Conservation (phyloP, 768 basidiomycete species). For the Russula virescens region DNA sequence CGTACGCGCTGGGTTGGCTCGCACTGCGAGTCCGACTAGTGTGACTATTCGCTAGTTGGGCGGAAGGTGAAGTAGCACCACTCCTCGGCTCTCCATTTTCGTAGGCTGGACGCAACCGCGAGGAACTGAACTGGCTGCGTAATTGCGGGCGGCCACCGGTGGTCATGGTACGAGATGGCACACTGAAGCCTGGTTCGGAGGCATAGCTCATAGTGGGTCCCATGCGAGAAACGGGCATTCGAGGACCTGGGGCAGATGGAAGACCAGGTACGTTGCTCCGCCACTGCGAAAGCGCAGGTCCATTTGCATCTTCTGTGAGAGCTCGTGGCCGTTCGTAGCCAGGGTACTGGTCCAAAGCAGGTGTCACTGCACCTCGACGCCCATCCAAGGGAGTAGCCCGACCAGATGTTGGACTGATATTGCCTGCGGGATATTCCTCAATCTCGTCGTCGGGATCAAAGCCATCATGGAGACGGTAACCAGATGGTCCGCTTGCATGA, state of each 20-base stretch:
- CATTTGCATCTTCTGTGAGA: constrained; percentile 24
- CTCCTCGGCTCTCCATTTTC: constrained; percentile 15
- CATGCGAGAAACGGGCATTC: constrained; percentile 9
- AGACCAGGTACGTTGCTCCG: constrained; percentile 21
- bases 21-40: constrained; percentile 62
- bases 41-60: constrained; percentile 26
- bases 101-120: constrained; percentile 19
- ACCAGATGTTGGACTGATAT: constrained; percentile 46
- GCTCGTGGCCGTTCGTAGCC: constrained; percentile 24
- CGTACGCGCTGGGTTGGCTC: constrained; percentile 72
- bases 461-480: constrained; percentile 58
- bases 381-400: constrained; percentile 67
- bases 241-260: constrained; percentile 18
- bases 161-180: not conserved
- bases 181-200: constrained; percentile 16
- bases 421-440: constrained; percentile 64
- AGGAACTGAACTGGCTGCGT: constrained; percentile 20
- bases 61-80: constrained; percentile 9
- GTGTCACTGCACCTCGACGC: constrained; percentile 37
- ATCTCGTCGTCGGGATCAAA: constrained; percentile 74
- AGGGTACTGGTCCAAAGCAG: constrained; percentile 18
- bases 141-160: constrained; percentile 14
- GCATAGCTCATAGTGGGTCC: constrained; percentile 18
- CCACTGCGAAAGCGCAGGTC: constrained; percentile 23
- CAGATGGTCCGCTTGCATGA: constrained; percentile 43